Conservation (phyloP, 23 red algal species). For the Gracilaria caudata region DNA sequence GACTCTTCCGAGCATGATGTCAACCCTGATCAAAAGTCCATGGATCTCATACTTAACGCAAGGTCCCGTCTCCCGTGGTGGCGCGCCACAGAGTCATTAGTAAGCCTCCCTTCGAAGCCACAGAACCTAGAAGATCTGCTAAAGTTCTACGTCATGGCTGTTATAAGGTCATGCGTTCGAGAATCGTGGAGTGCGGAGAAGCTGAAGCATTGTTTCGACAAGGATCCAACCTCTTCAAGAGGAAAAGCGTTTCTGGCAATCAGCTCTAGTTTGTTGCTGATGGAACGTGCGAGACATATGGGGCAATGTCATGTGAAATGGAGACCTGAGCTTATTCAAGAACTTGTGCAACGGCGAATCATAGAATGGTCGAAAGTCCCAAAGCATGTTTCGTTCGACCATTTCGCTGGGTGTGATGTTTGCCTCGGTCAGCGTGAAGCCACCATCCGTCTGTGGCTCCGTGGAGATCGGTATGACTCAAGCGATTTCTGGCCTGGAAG, state of each 20-base stretch:
- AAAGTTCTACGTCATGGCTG: conserved; percentile 8
- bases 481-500: conserved; percentile 45
- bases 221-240: conserved; percentile 21
- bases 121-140: conserved; percentile 15
- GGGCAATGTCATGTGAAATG: conserved; percentile 39
- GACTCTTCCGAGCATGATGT: conserved; percentile 1
- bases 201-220: conserved; percentile 14
- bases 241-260: conserved; percentile 29
- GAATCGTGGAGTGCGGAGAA: conserved; percentile 22
- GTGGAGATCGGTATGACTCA: conserved; percentile 13
- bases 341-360: conserved; percentile 20
- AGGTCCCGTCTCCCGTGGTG: conserved; percentile 39
- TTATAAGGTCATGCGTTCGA: conserved; percentile 25
- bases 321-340: conserved; percentile 12
- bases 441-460: conserved; percentile 9
- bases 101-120: not conserved
- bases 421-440: conserved; percentile 27
- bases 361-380: conserved; percentile 22
- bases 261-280: conserved; percentile 27
- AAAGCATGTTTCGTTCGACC: conserved; percentile 18
- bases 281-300: conserved; percentile 44
- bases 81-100: conserved; percentile 18
- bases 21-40: not conserved
- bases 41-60: not conserved
- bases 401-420: conserved; percentile 34